Evolutionary conservation across 805 yeast species (phyloP).

Genomic region (Komagataella mondaviorum): DNA sequence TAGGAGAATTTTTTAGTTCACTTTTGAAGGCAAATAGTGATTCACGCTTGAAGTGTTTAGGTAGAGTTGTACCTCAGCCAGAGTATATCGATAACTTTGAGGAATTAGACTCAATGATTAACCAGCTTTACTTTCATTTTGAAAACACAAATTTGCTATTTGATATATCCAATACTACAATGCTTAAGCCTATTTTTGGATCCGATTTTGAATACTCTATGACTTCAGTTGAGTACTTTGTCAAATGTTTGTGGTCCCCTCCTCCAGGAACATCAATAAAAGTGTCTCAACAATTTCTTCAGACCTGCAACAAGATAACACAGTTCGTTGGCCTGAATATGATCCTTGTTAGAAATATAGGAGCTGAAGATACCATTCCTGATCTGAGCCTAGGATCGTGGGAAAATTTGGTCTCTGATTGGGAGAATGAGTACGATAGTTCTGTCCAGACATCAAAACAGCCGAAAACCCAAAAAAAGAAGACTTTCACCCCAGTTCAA

Average conservation of each 20-base stretch:
- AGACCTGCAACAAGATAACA: background rate
- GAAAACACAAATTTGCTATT: constrained; percentile 8
- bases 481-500: background rate
- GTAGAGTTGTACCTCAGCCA: background rate
- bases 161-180: constrained; percentile 2
- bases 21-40: constrained; percentile 4
- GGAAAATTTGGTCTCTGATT: background rate
- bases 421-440: background rate
- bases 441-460: background rate
- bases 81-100: constrained; percentile 8
- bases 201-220: background rate
- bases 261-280: constrained; percentile 6
- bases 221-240: background rate
- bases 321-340: constrained; percentile 1
- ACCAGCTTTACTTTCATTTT: constrained; percentile 15
- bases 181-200: background rate
- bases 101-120: constrained; percentile 21
- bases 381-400: background rate
- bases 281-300: background rate
- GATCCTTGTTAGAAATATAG: background rate
- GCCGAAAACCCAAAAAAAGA: background rate
- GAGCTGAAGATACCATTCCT: background rate
- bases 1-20: constrained; percentile 7
- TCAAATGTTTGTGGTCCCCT: constrained; percentile 1
- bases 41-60: constrained; percentile 5